Evolutionary conservation across 352 stramenopile genomes (phyloP).

Genomic region (Thalassiosira livingstoniorum): DNA sequence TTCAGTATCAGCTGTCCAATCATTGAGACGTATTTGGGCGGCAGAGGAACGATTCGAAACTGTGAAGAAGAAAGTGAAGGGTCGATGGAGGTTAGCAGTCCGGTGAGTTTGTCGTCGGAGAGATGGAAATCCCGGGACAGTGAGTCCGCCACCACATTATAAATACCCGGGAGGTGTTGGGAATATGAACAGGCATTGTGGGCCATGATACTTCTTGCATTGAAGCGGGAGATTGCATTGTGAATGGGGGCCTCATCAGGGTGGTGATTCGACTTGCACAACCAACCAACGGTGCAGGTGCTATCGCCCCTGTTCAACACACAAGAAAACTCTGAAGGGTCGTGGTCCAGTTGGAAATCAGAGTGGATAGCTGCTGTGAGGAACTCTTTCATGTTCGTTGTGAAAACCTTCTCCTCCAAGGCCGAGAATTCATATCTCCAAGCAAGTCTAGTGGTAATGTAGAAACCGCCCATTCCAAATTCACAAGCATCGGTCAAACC

Average conservation of each 20-base stretch:
- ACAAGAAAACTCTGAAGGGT: too few relatives aligned
- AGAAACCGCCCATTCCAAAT: constrained; percentile 7
- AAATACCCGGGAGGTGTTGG: too few relatives aligned
- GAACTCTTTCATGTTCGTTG: too few relatives aligned
- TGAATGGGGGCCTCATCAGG: constrained; percentile 1
- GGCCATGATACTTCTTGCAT: background rate
- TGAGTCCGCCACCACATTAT: too few relatives aligned
- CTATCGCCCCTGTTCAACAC: too few relatives aligned
- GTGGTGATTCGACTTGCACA: constrained; percentile 40
- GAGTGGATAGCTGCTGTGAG: too few relatives aligned
- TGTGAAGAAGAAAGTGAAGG: constrained; percentile 7
- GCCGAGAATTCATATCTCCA: too few relatives aligned
- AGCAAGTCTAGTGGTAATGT: background rate
- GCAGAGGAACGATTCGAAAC: constrained; percentile 4
- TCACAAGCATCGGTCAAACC: constrained; percentile 6
- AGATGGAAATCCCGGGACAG: constrained; percentile 2
- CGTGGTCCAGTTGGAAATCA: too few relatives aligned
- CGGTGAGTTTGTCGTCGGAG: background rate
- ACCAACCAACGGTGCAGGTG: too few relatives aligned
- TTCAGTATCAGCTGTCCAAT: constrained; percentile 22
- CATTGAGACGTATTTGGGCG: constrained; percentile 5
- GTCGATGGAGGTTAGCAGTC: background rate
- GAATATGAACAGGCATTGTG: constrained; percentile 26
- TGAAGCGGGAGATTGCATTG: background rate
- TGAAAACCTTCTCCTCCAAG: too few relatives aligned